Evolutionary conservation across 306 rosid species (phyloP).

Genomic region (Vicia villosa): DNA sequence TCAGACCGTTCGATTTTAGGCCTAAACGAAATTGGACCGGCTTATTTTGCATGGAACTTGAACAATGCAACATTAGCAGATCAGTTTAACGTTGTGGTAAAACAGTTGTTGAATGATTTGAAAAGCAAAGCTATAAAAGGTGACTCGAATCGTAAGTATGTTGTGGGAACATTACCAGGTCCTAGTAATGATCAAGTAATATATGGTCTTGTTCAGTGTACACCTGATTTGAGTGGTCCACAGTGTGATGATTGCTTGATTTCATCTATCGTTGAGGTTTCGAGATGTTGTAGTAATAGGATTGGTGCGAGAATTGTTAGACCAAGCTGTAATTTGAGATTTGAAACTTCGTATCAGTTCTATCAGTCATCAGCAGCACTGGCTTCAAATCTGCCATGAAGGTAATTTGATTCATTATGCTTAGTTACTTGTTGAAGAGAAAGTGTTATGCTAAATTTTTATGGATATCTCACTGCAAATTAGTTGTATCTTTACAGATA

Average conservation of each 20-base stretch:
- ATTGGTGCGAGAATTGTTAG: slow-evolving; percentile 23
- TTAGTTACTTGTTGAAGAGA: too few relatives aligned
- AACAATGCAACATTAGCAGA: background rate
- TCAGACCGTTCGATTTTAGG: background rate
- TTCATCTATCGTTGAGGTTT: background rate
- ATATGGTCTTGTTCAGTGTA: slow-evolving; percentile 44
- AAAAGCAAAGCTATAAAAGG: background rate
- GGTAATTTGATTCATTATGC: too few relatives aligned
- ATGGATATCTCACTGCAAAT: too few relatives aligned
- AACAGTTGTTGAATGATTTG: background rate
- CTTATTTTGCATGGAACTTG: background rate
- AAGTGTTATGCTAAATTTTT: too few relatives aligned
- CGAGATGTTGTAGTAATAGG: slow-evolving; percentile 22
- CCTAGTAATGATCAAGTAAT: background rate
- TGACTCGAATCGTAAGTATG: background rate
- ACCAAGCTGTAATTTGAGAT: slow-evolving; percentile 43
- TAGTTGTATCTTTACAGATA: background rate
- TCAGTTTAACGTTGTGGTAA: background rate
- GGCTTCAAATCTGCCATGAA: background rate
- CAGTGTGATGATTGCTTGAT: slow-evolving; percentile 37
- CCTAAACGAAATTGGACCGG: background rate
- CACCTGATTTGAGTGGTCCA: slow-evolving; percentile 30
- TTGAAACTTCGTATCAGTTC: background rate
- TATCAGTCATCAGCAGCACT: background rate
- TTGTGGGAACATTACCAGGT: background rate